Base-by-base conservation (phyloP, 2,329 filamentous ascomycete species). In the Sclerotinia spermophila region DNA sequence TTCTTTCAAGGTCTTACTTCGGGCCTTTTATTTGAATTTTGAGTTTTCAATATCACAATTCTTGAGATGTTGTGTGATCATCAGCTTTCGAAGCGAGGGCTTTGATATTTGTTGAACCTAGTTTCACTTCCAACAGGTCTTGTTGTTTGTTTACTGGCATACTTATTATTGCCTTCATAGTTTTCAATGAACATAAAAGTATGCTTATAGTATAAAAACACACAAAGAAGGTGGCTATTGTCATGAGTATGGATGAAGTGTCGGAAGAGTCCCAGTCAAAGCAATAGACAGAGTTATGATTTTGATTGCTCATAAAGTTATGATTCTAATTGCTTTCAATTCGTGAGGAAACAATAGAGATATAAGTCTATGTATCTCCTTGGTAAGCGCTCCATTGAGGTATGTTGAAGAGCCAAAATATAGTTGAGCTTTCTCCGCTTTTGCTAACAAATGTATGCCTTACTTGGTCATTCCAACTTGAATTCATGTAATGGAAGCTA, bases 311-410 rank as follows among this genome's bases (percentile, higher is more conserved):
- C n/a, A 6, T 17, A 53, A 17, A 3, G 2, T 17, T 13, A 17
- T 2, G 27, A 17, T 17, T 17, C 2, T 3, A 53, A 17, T 30
- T 3, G 27, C 13, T 27, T 48, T n/a, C 1, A 5, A n/a, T 48
- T 4, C n/a, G 21, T 48, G 21, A n/a, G 24, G 11, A 5, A 10
- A 48, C 44, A 48, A 48, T 15, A n/a, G 48, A 17, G 6, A 51
- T 27, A 3, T 2, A 2, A n/a, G n/a, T n/a, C n/a, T n/a, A n/a
- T n/a, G n/a, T n/a, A n/a, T n/a, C n/a, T n/a, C n/a, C n/a, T n/a
- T 27, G 27, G 2, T 27, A 0, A n/a, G 4, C 2, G 0, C 3
- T 13, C 5, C 40, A 24, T 17, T 51, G n/a, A 24, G 11, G 2
- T 15, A 17, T 51, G 11, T 15, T 51, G n/a, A 15, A n/a, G n/a